Conservation (phyloP, 148 eudicot genomes). For the Spergularia marina region DNA sequence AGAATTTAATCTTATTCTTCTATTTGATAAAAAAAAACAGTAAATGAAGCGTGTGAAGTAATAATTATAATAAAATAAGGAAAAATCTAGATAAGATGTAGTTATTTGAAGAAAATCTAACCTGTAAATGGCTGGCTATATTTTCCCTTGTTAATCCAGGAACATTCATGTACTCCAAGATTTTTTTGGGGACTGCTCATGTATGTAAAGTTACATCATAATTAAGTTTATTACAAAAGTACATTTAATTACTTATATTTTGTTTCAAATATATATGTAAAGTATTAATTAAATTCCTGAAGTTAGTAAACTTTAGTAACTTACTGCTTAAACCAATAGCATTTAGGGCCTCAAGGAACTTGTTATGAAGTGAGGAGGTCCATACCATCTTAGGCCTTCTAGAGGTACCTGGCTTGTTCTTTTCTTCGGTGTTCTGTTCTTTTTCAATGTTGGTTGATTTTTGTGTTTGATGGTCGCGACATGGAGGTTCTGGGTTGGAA, state of each 20-base stretch:
- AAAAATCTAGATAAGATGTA: neutral
- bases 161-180: constrained; percentile 25
- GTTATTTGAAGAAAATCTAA: neutral
- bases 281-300: too few relatives aligned
- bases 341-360: constrained; percentile 21
- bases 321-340: constrained; percentile 19
- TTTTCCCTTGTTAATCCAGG: constrained; percentile 23
- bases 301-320: neutral
- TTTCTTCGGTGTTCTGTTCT: neutral
- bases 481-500: neutral
- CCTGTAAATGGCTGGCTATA: constrained; percentile 33
- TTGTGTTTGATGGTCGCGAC: neutral
- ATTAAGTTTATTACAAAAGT: too few relatives aligned
- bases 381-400: constrained; percentile 21
- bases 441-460: neutral
- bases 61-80: neutral
- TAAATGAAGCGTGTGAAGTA: too few relatives aligned
- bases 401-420: neutral
- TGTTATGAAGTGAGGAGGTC: constrained; percentile 21
- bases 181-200: constrained; percentile 31
- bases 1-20: too few relatives aligned
- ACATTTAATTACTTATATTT: too few relatives aligned
- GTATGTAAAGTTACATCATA: neutral
- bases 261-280: too few relatives aligned
- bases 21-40: too few relatives aligned